phyloP scores from a whole-genome alignment of 2,329 filamentous ascomycete genomes.

The Aphanoascus verrucosus region DNA sequence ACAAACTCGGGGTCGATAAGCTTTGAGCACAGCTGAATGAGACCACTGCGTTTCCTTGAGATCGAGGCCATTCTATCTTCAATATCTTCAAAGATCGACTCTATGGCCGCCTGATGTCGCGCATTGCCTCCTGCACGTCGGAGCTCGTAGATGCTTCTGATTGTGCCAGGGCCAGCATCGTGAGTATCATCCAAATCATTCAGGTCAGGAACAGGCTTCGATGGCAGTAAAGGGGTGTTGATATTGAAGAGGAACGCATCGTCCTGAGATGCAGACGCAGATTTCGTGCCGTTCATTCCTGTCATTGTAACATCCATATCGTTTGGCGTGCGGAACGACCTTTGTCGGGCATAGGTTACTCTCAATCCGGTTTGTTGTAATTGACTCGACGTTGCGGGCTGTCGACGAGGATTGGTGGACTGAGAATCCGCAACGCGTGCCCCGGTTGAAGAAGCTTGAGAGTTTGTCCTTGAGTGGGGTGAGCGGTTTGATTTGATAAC shows the following conservation, averaged over 20 bases:
- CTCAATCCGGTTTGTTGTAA: slow-evolving; percentile 27
- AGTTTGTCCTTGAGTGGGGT: slow-evolving; percentile 5
- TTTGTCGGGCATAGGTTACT: slow-evolving; percentile 49
- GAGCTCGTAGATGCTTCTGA: slow-evolving; percentile 53
- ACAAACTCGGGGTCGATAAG: slow-evolving; percentile 35
- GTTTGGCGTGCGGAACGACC: slow-evolving; percentile 49
- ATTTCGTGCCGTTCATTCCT: background rate
- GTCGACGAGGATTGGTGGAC: background rate
- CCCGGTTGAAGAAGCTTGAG: background rate
- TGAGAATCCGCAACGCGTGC: background rate
- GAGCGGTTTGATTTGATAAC: background rate
- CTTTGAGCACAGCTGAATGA: slow-evolving; percentile 47
- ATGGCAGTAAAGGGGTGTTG: background rate
- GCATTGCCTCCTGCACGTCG: slow-evolving; percentile 48
- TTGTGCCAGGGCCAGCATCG: slow-evolving; percentile 21
- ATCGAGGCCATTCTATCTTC: slow-evolving; percentile 37
- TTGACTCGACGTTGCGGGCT: slow-evolving; percentile 17
- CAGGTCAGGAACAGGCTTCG: background rate
- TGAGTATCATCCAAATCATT: slow-evolving; percentile 39
- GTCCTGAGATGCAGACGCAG: background rate
- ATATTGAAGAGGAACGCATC: slow-evolving; percentile 5
- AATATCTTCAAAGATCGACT: slow-evolving; percentile 50
- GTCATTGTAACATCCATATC: slow-evolving; percentile 16
- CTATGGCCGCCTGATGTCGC: slow-evolving; percentile 46
- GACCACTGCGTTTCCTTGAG: slow-evolving; percentile 42